These are phyloP conservation scores for Rosa multiflora DNA, from an alignment of 306 rosid genomes.

Conservation along the genomic window DNA sequence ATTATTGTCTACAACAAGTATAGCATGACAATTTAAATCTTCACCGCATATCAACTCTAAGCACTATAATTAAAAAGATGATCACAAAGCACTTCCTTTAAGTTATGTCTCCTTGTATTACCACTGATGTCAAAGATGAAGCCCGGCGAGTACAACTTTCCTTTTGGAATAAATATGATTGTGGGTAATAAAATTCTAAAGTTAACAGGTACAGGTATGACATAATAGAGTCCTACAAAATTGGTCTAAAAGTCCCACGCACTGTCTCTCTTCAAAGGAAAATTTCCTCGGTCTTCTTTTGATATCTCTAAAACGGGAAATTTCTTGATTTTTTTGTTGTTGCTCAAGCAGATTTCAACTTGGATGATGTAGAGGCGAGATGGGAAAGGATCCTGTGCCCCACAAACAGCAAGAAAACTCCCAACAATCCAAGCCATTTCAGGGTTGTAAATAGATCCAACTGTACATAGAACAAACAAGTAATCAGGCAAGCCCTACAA, in stretches of 20 bases:
- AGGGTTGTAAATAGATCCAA: conserved; percentile 91
- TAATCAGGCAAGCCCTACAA: conserved; percentile 6
- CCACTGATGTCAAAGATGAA: neutral
- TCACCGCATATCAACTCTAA: too few relatives aligned
- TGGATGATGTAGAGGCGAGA: conserved; percentile 73
- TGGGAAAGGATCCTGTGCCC: conserved; percentile 91
- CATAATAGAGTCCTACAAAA: conserved; percentile 15
- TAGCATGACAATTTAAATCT: too few relatives aligned
- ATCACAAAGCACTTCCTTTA: neutral
- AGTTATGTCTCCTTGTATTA: neutral
- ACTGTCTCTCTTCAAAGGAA: conserved; percentile 20
- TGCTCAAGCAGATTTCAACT: conserved; percentile 86
- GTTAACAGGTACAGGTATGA: neutral
- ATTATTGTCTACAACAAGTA: too few relatives aligned
- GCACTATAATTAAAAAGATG: too few relatives aligned
- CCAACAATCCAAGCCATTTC: conserved; percentile 72
- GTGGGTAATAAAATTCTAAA: neutral
- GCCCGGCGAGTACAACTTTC: conserved; percentile 15
- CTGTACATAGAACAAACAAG: conserved; percentile 46
- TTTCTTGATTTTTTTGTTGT: neutral
- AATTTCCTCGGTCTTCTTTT: conserved; percentile 20
- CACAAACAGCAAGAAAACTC: conserved; percentile 66
- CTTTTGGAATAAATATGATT: neutral
- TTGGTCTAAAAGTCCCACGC: conserved; percentile 25
- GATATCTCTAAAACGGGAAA: neutral